Percentiles rank a stretch among this genome's conserved stretches.
Conservation (phyloP, 441 rosid genomes). For the Pelargonium australe region DNA sequence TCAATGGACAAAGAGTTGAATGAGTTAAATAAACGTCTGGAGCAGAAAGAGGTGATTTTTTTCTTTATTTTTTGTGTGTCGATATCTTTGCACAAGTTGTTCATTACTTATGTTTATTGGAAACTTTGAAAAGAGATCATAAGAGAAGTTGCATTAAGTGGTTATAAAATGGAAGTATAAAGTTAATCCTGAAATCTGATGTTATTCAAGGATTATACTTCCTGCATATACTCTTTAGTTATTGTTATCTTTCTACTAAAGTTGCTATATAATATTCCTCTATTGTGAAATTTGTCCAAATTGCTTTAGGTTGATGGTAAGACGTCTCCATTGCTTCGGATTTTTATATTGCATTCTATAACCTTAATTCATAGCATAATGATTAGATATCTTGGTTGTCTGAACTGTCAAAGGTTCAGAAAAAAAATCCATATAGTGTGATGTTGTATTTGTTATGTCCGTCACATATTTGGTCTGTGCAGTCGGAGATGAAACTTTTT, state of each 20-base stretch:
- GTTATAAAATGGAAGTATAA: background rate
- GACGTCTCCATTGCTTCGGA: background rate
- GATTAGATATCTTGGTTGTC: background rate
- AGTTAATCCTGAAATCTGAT: background rate
- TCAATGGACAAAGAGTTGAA: slow-evolving; percentile 92
- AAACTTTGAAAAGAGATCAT: background rate
- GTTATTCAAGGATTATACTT: background rate
- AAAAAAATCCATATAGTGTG: background rate
- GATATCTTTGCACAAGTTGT: background rate
- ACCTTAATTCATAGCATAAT: background rate
- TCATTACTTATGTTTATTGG: background rate
- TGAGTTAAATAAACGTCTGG: slow-evolving; percentile 78
- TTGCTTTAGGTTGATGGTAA: no score
- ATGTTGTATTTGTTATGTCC: slow-evolving; percentile 11
- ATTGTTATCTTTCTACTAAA: background rate
- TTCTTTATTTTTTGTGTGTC: background rate
- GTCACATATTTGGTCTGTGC: slow-evolving; percentile 27
- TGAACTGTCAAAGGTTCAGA: background rate
- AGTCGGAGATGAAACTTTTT: slow-evolving; percentile 93
- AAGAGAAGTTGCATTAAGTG: background rate
- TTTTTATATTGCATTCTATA: background rate
- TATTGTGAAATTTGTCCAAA: no score
- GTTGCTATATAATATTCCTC: no score
- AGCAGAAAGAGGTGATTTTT: slow-evolving; percentile 85
- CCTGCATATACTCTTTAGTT: background rate